These are phyloP conservation scores for Musa acuminata DNA, from an alignment of 176 grass and related monocot genomes.

Conservation along the genomic window DNA sequence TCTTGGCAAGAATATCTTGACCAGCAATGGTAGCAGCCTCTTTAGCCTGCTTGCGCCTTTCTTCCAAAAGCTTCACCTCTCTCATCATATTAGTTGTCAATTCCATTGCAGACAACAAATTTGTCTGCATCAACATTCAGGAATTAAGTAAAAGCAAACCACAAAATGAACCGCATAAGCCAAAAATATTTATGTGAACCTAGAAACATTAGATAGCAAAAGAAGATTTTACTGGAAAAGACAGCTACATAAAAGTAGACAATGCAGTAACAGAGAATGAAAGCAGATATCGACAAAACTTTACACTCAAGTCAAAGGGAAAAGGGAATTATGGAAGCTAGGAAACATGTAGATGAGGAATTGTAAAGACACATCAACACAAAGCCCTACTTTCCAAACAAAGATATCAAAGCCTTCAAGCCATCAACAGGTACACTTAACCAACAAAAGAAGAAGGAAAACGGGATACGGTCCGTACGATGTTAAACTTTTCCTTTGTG, in stretches of 20 bases:
- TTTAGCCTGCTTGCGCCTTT: slow-evolving; percentile 36
- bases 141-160: background rate
- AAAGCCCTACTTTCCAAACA: background rate
- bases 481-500: background rate
- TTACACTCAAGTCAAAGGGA: too few species aligned
- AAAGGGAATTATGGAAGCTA: background rate
- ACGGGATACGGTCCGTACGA: background rate
- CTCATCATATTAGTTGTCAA: slow-evolving; percentile 39
- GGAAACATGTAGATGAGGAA: background rate
- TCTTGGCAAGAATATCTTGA: slow-evolving; percentile 44
- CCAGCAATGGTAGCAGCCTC: slow-evolving; percentile 40
- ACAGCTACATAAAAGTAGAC: background rate
- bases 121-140: slow-evolving; percentile 25
- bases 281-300: background rate
- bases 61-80: slow-evolving; percentile 43
- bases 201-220: background rate
- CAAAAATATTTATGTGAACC: background rate
- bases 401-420: background rate
- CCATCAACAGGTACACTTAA: background rate
- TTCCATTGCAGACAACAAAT: slow-evolving; percentile 38
- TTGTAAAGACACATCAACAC: background rate
- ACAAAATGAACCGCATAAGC: background rate
- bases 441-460: background rate
- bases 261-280: background rate
- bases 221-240: background rate